phyloP scores from a whole-genome alignment of 1,284 basidiomycete species.

The Pyrrhoderma noxium region DNA sequence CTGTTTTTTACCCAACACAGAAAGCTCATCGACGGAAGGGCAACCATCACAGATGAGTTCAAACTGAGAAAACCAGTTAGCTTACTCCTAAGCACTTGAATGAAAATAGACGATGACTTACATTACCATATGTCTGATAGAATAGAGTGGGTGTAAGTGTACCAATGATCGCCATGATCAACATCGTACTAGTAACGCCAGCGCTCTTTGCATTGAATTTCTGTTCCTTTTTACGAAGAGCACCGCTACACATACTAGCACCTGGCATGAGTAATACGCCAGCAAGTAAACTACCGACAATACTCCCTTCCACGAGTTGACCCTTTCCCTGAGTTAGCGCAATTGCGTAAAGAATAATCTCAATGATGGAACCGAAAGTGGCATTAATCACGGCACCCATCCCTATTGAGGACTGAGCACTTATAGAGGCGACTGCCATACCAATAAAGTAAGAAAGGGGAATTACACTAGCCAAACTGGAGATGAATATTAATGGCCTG shows the following conservation, averaged over 20 bases:
- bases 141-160: slow-evolving; percentile 94
- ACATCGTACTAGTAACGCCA: slow-evolving; percentile 97
- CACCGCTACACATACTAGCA: slow-evolving; percentile 93
- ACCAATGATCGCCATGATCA: slow-evolving; percentile 99
- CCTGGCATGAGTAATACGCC: slow-evolving; percentile 98
- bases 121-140: slow-evolving; percentile 97
- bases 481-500: slow-evolving; percentile 76
- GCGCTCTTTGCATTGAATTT: slow-evolving; percentile 98
- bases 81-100: slow-evolving; percentile 6
- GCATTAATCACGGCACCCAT: slow-evolving; percentile 99
- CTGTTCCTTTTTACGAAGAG: slow-evolving; percentile 88
- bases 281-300: slow-evolving; percentile 90
- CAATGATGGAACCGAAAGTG: slow-evolving; percentile 97
- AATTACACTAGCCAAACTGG: slow-evolving; percentile 88
- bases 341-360: slow-evolving; percentile 91
- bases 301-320: slow-evolving; percentile 92
- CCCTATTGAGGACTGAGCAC: slow-evolving; percentile 95
- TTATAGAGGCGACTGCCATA: slow-evolving; percentile 99
- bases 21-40: slow-evolving; percentile 40
- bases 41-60: slow-evolving; percentile 91
- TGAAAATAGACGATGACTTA: slow-evolving; percentile 37
- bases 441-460: slow-evolving; percentile 99
- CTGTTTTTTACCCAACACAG: slow-evolving; percentile 26
- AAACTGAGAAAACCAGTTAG: slow-evolving; percentile 49
- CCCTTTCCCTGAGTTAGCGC: slow-evolving; percentile 88